Evolutionary conservation across 768 basidiomycete genomes (phyloP), one percentile per base, ranked within the genome.

Genomic region (Rhodotorula paludigena): DNA sequence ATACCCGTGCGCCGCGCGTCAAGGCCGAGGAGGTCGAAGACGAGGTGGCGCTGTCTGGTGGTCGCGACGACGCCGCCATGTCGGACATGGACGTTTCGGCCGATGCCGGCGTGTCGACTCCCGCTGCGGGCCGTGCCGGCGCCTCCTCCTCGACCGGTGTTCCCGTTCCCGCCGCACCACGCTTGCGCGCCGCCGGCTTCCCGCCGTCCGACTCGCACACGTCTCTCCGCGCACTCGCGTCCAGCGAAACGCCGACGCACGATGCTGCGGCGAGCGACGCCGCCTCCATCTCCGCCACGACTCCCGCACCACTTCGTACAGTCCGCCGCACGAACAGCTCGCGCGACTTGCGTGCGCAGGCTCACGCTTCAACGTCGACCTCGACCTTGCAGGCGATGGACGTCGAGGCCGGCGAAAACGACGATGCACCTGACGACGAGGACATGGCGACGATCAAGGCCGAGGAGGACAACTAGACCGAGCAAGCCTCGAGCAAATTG

Each of bases 281-380:
- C n/a, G n/a, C n/a, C 12, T 28, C n/a, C n/a, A 3, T 16, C n/a
- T 2, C n/a, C 12, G 5, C 25, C 8, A 11, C 47, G 47, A 12
- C n/a, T 9, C 47, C 14, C 47, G n/a, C n/a, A n/a, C n/a, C n/a
- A n/a, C n/a, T n/a, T 12, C 51, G 51, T 0, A 35, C 11, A 20
- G 45, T 45, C 41, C 38, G 58, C 33, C 20, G 42, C 18, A 23
- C n/a, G 20, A 33, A 30, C 45, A 20, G 44, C 38, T 41, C 66
- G 56, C 9, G 28, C 38, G 44, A 59, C 39, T n/a, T 58, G 44
- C 49, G 35, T 36, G 54, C 35, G n/a, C 41, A 54, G 61, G 52
- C 61, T 30, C 35, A 41, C 28, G 62, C 62, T 33, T 38, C 53
- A 45, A 28, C 60, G 10, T 38, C 36, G n/a, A 35, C n/a, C 5